Conservation (phyloP, 768 basidiomycete species). For the Tricholoma saponaceum region DNA sequence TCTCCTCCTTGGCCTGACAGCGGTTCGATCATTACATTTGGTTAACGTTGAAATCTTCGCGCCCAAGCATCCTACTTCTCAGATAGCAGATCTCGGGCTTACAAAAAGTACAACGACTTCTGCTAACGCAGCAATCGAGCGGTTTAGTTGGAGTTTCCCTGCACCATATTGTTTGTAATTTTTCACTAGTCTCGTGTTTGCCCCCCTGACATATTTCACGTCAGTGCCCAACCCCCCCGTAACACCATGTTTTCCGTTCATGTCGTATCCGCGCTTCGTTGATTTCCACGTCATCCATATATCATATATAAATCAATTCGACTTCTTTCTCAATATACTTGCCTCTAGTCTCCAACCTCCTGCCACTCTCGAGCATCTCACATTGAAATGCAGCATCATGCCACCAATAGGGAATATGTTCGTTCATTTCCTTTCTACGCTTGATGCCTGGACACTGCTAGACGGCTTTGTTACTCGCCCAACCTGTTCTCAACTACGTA, state of each 20-base stretch:
- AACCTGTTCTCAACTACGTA: neutral
- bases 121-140: no score
- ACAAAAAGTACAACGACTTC: no score
- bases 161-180: neutral
- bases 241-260: neutral
- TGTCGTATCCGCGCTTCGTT: neutral
- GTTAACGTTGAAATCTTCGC: neutral
- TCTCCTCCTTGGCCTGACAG: neutral
- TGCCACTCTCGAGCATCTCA: neutral
- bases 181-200: neutral
- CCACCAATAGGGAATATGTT: no score
- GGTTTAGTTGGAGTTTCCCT: no score
- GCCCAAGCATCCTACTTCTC: neutral
- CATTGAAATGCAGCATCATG: neutral
- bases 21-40: neutral
- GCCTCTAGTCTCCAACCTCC: neutral
- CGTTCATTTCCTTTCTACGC: no score
- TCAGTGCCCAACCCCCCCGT: neutral
- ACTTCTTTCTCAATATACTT: neutral
- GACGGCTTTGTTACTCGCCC: neutral
- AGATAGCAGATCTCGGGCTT: no score
- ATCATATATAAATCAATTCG: neutral
- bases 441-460: neutral
- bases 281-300: no score
- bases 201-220: neutral